Conservation (phyloP, 1,284 basidiomycete genomes). For the Cutaneotrichosporon arboriforme region DNA sequence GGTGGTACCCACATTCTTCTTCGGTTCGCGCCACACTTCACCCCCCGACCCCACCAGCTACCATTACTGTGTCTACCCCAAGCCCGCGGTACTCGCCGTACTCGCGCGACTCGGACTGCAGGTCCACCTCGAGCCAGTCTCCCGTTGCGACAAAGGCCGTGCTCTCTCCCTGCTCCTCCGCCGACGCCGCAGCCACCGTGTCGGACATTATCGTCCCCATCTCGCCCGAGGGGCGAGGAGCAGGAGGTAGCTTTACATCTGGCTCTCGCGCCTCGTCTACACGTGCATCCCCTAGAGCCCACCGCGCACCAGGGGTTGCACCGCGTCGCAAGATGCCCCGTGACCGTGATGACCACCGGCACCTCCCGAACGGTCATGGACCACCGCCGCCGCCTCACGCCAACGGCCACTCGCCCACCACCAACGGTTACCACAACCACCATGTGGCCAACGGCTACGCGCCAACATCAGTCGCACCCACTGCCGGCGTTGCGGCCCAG, state of each 20-base stretch:
- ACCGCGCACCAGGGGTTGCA: not conserved
- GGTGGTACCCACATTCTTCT: too few relatives aligned
- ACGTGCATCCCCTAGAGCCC: not conserved
- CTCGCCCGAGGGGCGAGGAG: not conserved
- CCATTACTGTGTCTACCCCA: not conserved
- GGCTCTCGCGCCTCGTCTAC: not conserved
- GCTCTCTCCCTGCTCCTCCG: not conserved
- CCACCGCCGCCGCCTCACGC: not conserved
- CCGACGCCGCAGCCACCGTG: constrained; percentile 3
- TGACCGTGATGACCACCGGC: not conserved
- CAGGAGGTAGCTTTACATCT: not conserved
- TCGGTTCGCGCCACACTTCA: not conserved
- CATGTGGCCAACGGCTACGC: not conserved
- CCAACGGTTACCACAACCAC: not conserved
- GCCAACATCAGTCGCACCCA: not conserved
- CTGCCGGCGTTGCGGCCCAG: not conserved
- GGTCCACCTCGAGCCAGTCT: not conserved
- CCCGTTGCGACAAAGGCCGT: not conserved
- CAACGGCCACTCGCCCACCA: not conserved
- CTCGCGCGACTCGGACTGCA: not conserved
- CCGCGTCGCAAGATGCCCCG: constrained; percentile 3
- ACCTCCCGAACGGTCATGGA: not conserved
- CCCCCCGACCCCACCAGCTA: not conserved
- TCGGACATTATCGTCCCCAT: constrained; percentile 5
- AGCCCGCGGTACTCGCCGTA: constrained; percentile 2